phyloP scores from a whole-genome alignment of 2,329 filamentous ascomycete genomes.

The Penicillium palitans region DNA sequence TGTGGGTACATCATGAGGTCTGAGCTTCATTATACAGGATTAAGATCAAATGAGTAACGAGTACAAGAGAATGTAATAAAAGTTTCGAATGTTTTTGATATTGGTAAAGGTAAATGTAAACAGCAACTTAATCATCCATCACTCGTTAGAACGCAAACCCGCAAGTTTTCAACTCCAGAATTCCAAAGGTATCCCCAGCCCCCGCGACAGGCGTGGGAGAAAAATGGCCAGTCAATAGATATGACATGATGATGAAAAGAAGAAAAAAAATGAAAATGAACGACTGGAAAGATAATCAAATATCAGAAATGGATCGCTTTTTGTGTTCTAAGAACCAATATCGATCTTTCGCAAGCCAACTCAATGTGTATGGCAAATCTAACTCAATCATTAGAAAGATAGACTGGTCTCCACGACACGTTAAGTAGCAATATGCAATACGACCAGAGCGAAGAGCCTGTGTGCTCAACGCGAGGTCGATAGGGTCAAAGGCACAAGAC shows the following conservation, averaged over 20 bases:
- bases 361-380: not conserved
- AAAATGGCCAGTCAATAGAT: conserved; percentile 13
- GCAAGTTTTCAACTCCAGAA: conserved; percentile 18
- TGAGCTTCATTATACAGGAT: not conserved
- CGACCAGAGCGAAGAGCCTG: conserved; percentile 4
- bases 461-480: not conserved
- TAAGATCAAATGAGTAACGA: not conserved
- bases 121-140: conserved; percentile 13
- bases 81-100: conserved; percentile 18
- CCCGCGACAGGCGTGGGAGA: conserved; percentile 8
- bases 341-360: conserved; percentile 17
- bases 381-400: conserved; percentile 1
- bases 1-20: not conserved
- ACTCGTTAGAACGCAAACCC: conserved; percentile 12
- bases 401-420: not conserved
- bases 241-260: conserved; percentile 9
- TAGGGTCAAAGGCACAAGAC: not conserved
- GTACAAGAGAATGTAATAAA: not conserved
- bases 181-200: conserved; percentile 21
- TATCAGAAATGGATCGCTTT: conserved; percentile 20
- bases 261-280: not conserved
- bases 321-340: conserved; percentile 15
- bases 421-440: conserved; percentile 1
- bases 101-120: conserved; percentile 10
- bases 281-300: conserved; percentile 2